phyloP scores from a whole-genome alignment of 805 yeast species.

The Wickerhamomyces xylosicus region DNA sequence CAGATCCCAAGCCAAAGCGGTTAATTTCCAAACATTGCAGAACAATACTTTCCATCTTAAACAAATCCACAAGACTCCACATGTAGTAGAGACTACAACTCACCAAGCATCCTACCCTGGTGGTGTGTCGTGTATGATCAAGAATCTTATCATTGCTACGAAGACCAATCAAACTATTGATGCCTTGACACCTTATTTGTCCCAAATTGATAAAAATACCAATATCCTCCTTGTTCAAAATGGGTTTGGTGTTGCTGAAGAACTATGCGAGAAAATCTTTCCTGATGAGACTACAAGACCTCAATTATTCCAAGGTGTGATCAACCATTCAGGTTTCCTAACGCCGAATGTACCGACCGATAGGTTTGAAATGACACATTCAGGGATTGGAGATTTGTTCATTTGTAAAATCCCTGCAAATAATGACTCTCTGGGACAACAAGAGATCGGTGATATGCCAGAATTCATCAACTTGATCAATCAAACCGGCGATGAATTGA shows the following conservation, averaged over 20 bases:
- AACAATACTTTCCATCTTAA: slow-evolving; percentile 10
- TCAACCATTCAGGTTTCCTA: slow-evolving; percentile 74
- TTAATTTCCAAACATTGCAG: slow-evolving; percentile 10
- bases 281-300: slow-evolving; percentile 40
- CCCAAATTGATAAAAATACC: slow-evolving; percentile 38
- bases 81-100: neutral
- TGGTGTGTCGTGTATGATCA: slow-evolving; percentile 25
- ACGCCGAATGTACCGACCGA: slow-evolving; percentile 16
- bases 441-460: slow-evolving; percentile 2
- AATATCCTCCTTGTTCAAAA: slow-evolving; percentile 72
- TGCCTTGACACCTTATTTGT: slow-evolving; percentile 49
- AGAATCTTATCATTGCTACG: slow-evolving; percentile 62
- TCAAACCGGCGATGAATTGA: slow-evolving; percentile 20
- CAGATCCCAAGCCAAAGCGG: slow-evolving; percentile 11
- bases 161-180: slow-evolving; percentile 65
- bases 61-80: slow-evolving; percentile 14
- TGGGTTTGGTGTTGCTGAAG: slow-evolving; percentile 76
- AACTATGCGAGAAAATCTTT: slow-evolving; percentile 44
- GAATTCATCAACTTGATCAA: slow-evolving; percentile 19
- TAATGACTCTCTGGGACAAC: no score
- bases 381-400: slow-evolving; percentile 59
- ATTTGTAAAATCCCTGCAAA: slow-evolving; percentile 45
- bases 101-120: slow-evolving; percentile 7
- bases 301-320: slow-evolving; percentile 60
- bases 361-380: slow-evolving; percentile 45